phyloP scores from a whole-genome alignment of 2,329 filamentous ascomycete genomes.

The Ambrosiella xylebori region DNA sequence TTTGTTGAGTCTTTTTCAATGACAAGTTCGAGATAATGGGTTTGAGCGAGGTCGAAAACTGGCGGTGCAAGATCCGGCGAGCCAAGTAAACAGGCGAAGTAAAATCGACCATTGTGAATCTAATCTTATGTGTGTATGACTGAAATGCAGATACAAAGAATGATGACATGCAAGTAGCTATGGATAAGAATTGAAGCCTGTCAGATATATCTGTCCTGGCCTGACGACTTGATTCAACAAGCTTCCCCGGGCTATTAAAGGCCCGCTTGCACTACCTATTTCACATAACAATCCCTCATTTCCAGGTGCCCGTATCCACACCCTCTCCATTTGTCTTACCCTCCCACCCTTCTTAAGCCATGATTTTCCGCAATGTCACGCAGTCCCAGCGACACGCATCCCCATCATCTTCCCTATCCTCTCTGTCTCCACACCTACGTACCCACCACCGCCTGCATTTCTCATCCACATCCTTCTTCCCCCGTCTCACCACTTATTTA shows the following conservation, averaged over 20 bases:
- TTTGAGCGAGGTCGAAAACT: neutral
- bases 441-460: neutral
- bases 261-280: no score
- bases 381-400: neutral
- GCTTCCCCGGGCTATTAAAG: no score
- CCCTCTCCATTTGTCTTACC: no score
- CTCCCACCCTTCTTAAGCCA: neutral
- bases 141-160: neutral
- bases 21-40: neutral
- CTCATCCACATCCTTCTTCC: neutral
- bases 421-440: neutral
- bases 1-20: neutral
- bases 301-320: no score
- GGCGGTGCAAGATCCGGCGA: neutral
- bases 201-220: no score
- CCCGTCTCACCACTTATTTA: neutral
- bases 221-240: no score
- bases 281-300: no score
- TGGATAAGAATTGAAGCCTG: no score
- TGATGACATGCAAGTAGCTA: neutral
- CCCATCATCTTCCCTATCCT: neutral
- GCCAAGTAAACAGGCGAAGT: neutral
- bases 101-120: neutral
- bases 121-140: neutral
- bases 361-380: neutral